Percentiles rank a stretch among this genome's conserved stretches.
phyloP scores from a whole-genome alignment of 2,329 filamentous ascomycete genomes.

The Hymenoscyphus salicellus region DNA sequence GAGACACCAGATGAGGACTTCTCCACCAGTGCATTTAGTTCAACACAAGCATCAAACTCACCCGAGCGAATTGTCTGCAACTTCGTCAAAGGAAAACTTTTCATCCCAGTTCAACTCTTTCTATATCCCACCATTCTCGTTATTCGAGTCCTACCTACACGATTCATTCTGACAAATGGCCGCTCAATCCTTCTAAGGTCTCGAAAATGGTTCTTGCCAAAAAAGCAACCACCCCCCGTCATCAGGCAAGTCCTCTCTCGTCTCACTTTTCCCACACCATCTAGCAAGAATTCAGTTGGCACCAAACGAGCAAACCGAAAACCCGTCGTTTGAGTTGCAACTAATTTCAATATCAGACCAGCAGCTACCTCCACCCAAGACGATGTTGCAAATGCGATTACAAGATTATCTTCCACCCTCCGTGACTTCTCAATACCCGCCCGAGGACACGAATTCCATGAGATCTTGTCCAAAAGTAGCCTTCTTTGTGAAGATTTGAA shows the following conservation, averaged over 20 bases:
- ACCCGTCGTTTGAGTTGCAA: not conserved
- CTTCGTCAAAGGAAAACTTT: not conserved
- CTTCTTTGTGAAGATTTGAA: not conserved
- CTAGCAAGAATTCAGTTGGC: too few relatives aligned
- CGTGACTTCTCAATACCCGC: not conserved
- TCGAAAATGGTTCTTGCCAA: not conserved
- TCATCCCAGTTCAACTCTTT: not conserved
- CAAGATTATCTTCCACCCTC: not conserved
- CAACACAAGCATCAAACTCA: not conserved
- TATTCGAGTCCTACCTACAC: not conserved
- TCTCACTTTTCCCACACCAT: not conserved
- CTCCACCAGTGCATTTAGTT: not conserved
- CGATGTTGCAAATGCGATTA: not conserved
- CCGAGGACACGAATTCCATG: not conserved
- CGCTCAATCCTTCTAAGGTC: not conserved
- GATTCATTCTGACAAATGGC: not conserved
- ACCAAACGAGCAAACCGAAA: too few relatives aligned
- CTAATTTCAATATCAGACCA: not conserved
- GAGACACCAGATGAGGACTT: not conserved
- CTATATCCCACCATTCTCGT: not conserved
- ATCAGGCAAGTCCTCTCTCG: not conserved
- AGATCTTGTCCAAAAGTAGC: not conserved
- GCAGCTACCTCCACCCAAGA: not conserved
- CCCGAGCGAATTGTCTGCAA: not conserved
- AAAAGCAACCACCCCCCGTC: not conserved